phyloP scores from a whole-genome alignment of 257 asterid genomes.

The Craterostigma plantagineum region DNA sequence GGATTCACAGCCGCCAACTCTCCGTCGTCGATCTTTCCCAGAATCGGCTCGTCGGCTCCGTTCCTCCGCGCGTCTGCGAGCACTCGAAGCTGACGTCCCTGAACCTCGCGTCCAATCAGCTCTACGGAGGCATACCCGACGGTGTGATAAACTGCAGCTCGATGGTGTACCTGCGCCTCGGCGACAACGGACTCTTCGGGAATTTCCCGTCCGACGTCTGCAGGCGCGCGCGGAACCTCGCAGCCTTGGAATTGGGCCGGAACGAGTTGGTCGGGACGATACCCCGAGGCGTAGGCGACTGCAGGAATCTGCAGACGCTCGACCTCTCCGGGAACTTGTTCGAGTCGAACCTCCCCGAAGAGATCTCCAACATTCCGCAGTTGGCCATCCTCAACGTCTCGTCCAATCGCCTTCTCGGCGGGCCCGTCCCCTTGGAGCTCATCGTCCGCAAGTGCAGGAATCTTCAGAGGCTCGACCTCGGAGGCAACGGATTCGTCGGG shows the following conservation, averaged over 20 bases:
- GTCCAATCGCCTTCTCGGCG: constrained; percentile 37
- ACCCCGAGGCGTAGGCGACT: constrained; percentile 43
- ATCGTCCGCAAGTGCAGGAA: constrained; percentile 53
- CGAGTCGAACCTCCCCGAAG: constrained; percentile 46
- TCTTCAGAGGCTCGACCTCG: constrained; percentile 75
- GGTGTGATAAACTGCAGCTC: constrained; percentile 46
- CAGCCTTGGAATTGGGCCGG: constrained; percentile 67
- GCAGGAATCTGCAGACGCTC: constrained; percentile 68
- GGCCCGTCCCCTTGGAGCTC: constrained; percentile 40
- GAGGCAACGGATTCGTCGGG: constrained; percentile 42
- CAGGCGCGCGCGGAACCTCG: constrained; percentile 39
- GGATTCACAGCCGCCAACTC: constrained; percentile 39
- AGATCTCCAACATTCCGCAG: constrained; percentile 44
- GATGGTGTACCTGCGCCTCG: constrained; percentile 55
- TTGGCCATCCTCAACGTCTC: constrained; percentile 69
- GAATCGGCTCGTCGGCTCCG: constrained; percentile 47
- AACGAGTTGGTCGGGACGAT: constrained; percentile 53
- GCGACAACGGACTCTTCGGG: constrained; percentile 39
- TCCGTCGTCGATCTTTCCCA: constrained; percentile 77
- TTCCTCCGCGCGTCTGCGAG: constrained; percentile 51
- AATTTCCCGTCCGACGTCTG: constrained; percentile 59
- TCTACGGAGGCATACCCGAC: constrained; percentile 48
- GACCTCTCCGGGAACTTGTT: constrained; percentile 58
- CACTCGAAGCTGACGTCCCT: constrained; percentile 42
- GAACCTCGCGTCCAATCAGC: constrained; percentile 48